Evolutionary conservation across 2,329 filamentous ascomycete species (phyloP).

Genomic region (Scytalidium sp.): DNA sequence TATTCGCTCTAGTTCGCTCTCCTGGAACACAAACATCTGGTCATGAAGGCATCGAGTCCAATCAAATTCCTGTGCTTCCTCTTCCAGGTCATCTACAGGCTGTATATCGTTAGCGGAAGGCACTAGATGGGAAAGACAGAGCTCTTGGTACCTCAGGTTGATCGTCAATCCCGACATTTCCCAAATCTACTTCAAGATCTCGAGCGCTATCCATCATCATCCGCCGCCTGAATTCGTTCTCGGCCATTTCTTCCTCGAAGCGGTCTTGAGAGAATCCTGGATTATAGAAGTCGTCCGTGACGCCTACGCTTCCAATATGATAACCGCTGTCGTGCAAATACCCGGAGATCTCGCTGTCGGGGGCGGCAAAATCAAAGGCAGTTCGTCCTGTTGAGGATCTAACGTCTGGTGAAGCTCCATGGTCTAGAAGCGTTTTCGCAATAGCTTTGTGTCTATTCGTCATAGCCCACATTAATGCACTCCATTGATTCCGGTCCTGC

Average conservation of each 20-base stretch:
- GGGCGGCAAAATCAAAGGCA: constrained; percentile 91
- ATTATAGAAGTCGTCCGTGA: constrained; percentile 89
- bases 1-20: constrained; percentile 86
- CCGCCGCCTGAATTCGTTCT: constrained; percentile 89
- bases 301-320: constrained; percentile 75
- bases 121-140: constrained; percentile 14
- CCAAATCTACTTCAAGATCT: constrained; percentile 93
- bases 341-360: constrained; percentile 93
- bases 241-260: constrained; percentile 96
- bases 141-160: constrained; percentile 71
- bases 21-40: constrained; percentile 99
- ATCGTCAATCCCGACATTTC: constrained; percentile 93
- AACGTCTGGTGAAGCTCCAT: constrained; percentile 91
- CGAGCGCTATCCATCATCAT: constrained; percentile 99
- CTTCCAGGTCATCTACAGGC: constrained; percentile 75
- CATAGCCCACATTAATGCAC: constrained; percentile 99
- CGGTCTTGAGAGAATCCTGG: constrained; percentile 87
- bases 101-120: constrained; percentile 33
- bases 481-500: constrained; percentile 97
- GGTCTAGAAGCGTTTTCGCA: constrained; percentile 86
- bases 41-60: constrained; percentile 94
- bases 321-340: constrained; percentile 96
- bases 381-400: constrained; percentile 93
- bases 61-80: constrained; percentile 91
- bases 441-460: constrained; percentile 97